Evolutionary conservation across 2,329 filamentous ascomycete genomes (phyloP), one percentile per base, ranked within the genome.

Genomic region (Monilinia polystroma): DNA sequence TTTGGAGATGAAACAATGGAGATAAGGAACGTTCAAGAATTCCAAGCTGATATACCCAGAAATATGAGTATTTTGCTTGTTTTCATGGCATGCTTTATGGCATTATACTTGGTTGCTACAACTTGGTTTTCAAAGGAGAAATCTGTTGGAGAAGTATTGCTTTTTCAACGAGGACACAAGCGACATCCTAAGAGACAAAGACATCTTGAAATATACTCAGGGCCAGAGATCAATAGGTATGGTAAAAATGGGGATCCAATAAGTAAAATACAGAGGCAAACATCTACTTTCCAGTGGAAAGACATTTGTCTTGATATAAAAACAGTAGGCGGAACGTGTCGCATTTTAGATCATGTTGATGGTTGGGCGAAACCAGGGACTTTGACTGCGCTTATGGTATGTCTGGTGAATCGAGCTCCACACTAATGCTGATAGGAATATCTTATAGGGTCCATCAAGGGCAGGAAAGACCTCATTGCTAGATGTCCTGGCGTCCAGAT

Each of bases 391-490:
- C 80, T 90, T 1, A 90, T 90, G 87, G 85, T 65, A 69, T 14
- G 53, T 66, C 2, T 41, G 26, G 8, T 26, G 47, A 14, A 8
- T 14, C 2, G 0, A 26, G 4, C 1, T 12, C 18, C 8, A 62
- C 14, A 26, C 8, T 32, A 16, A 62, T 62, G 29, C 58, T 62
- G 32, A 62, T 62, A 2, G 10, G 8, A 6, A 11, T 26, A 8
- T 20, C 14, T 26, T 51, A 4, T 29, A 72, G 72, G 72, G 73
- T 41, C 68, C 70, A 26, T 66, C 68, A 76, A 87, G 58, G 91
- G 92, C 92, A 20, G 92, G 92, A 63, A 96, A 96, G 78, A 96
- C 92, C 0, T 95, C 92, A 0, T 83, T 96, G 3, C 81, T 96
- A 8, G 92, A 96, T 76, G 90, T 92, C 2, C 83, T 96, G 43